phyloP scores from a whole-genome alignment of 306 rosid genomes.

The peach (Prunus persica) region Prunus_persica_NCBIv2 NC_034016.1:5325501-5326000 shows the following conservation, averaged over 20 bases:
- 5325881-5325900: not conserved
- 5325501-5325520: not conserved
- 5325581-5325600: not conserved
- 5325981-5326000: too few species aligned
- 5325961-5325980: too few species aligned
- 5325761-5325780: not conserved
- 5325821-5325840: not conserved
- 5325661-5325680: not conserved
- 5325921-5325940: not conserved
- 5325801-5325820: constrained; percentile 1
- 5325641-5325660: not conserved
- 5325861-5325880: not conserved
- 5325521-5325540: not conserved
- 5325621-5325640: not conserved
- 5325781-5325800: not conserved
- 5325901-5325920: not conserved
- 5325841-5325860: too few species aligned
- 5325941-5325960: not conserved
- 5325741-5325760: not conserved
- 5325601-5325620: not conserved
- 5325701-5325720: not conserved
- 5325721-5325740: not conserved
- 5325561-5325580: not conserved
- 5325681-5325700: not conserved
- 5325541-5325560: not conserved